Conservation (phyloP, 2,329 filamentous ascomycete species). For the Ophiostoma sp. region DNA sequence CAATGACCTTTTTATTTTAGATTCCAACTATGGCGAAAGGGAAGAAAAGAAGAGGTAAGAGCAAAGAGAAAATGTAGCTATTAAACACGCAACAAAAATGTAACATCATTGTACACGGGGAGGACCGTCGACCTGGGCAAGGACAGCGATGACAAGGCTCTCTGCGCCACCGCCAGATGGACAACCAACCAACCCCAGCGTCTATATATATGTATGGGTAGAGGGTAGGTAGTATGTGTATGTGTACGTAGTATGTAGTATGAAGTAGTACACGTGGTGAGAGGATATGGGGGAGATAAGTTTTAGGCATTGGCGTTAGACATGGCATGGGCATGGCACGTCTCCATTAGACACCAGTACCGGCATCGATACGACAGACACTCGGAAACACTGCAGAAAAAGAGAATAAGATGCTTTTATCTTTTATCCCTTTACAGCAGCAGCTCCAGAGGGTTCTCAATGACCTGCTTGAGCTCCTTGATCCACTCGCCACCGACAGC, state of each 20-base stretch:
- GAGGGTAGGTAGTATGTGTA: background rate
- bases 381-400: background rate
- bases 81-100: slow-evolving; percentile 22
- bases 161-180: background rate
- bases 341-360: slow-evolving; percentile 22
- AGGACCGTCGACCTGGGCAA: slow-evolving; percentile 14
- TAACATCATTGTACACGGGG: slow-evolving; percentile 24
- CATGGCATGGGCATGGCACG: slow-evolving; percentile 2
- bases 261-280: background rate
- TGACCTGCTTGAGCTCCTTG: slow-evolving; percentile 90
- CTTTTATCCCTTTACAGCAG: slow-evolving; percentile 60
- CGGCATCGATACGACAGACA: background rate
- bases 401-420: background rate
- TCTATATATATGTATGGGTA: slow-evolving; percentile 19
- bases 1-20: slow-evolving; percentile 16
- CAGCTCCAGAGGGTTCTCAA: slow-evolving; percentile 95
- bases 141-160: background rate
- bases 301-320: slow-evolving; percentile 12
- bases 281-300: slow-evolving; percentile 10
- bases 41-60: slow-evolving; percentile 2
- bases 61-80: slow-evolving; percentile 22
- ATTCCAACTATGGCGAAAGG: slow-evolving; percentile 17
- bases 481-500: slow-evolving; percentile 96
- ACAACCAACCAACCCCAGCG: slow-evolving; percentile 10
- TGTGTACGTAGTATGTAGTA: background rate